Evolutionary conservation across 2,329 filamentous ascomycete species (phyloP).

Genomic region (Cladosporium sp.): DNA sequence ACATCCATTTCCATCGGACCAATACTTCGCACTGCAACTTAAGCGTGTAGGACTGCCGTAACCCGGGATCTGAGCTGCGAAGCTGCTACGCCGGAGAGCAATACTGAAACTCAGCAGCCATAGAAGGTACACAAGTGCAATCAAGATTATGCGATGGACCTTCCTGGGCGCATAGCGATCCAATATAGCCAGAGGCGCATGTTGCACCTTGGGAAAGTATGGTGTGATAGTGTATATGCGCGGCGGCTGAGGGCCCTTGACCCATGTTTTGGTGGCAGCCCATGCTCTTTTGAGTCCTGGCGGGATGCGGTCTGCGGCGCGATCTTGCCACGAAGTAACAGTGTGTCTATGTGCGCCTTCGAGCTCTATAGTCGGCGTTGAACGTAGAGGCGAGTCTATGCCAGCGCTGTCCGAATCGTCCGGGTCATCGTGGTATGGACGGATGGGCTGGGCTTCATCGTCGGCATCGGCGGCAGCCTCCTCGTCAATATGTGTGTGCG

Average conservation of each 20-base stretch:
- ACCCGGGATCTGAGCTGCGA: slow-evolving; percentile 61
- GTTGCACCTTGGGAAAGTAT: slow-evolving; percentile 66
- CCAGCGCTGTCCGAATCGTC: slow-evolving; percentile 33
- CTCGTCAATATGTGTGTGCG: slow-evolving; percentile 7
- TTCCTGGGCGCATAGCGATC: slow-evolving; percentile 62
- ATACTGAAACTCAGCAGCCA: slow-evolving; percentile 72
- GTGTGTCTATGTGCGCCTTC: slow-evolving; percentile 25
- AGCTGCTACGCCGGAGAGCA: slow-evolving; percentile 65
- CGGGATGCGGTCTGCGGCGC: slow-evolving; percentile 30
- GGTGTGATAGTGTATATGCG: slow-evolving; percentile 51
- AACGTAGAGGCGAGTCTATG: slow-evolving; percentile 30
- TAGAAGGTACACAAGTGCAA: slow-evolving; percentile 60
- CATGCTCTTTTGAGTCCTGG: slow-evolving; percentile 34
- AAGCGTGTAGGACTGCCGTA: slow-evolving; percentile 68
- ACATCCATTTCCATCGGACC: slow-evolving; percentile 69
- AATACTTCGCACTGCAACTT: slow-evolving; percentile 68
- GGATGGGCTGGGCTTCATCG: slow-evolving; percentile 8
- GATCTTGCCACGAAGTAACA: slow-evolving; percentile 27
- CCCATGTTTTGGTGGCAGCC: slow-evolving; percentile 45
- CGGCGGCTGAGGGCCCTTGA: slow-evolving; percentile 51
- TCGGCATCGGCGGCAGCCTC: slow-evolving; percentile 11
- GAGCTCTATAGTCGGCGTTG: slow-evolving; percentile 29
- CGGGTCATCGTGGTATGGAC: slow-evolving; percentile 34
- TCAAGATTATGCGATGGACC: slow-evolving; percentile 59
- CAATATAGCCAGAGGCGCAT: slow-evolving; percentile 63